Percentiles rank a stretch among this genome's conserved stretches.
Evolutionary conservation across 2,329 filamentous ascomycete species (phyloP).

Genomic region (Nothopassalora personata): DNA sequence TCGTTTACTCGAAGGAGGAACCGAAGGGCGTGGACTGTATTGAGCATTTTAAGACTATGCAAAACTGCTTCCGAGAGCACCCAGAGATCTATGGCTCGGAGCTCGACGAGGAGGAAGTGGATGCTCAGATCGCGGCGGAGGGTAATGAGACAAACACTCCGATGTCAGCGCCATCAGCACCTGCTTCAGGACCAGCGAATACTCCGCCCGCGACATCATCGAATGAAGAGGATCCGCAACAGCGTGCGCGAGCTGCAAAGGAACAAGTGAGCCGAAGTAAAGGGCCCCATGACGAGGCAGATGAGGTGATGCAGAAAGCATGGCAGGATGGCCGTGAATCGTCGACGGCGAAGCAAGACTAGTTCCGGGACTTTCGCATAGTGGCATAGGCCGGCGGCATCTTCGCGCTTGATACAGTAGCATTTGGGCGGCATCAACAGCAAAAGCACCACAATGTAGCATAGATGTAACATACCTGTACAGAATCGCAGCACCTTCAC

Average conservation of each 20-base stretch:
- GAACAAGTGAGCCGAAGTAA: conserved; percentile 32
- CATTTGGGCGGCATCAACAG: neutral
- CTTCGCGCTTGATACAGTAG: neutral
- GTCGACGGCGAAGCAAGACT: conserved; percentile 1
- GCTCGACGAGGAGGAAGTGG: conserved; percentile 69
- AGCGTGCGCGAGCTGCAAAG: conserved; percentile 27
- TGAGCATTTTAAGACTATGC: conserved; percentile 68
- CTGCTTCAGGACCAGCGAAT: neutral
- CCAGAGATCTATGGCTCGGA: conserved; percentile 91
- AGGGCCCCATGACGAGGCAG: conserved; percentile 36
- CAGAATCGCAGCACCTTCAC: neutral
- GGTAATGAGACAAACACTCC: conserved; percentile 11
- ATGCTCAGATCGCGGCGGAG: conserved; percentile 20
- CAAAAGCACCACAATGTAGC: conserved; percentile 1
- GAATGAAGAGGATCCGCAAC: conserved; percentile 19
- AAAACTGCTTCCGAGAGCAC: conserved; percentile 89
- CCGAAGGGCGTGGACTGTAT: conserved; percentile 59
- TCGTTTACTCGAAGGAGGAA: conserved; percentile 90
- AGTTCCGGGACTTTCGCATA: neutral
- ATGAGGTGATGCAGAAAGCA: conserved; percentile 46
- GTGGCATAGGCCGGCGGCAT: neutral
- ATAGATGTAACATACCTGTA: conserved; percentile 20
- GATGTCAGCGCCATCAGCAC: conserved; percentile 2
- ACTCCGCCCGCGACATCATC: conserved; percentile 4
- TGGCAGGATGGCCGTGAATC: conserved; percentile 38